Percentiles rank a stretch among this genome's conserved stretches.
These are phyloP conservation scores for Hymenotorrendiella dingleyae DNA, from an alignment of 2,329 filamentous ascomycete genomes.

Conservation along the genomic window DNA sequence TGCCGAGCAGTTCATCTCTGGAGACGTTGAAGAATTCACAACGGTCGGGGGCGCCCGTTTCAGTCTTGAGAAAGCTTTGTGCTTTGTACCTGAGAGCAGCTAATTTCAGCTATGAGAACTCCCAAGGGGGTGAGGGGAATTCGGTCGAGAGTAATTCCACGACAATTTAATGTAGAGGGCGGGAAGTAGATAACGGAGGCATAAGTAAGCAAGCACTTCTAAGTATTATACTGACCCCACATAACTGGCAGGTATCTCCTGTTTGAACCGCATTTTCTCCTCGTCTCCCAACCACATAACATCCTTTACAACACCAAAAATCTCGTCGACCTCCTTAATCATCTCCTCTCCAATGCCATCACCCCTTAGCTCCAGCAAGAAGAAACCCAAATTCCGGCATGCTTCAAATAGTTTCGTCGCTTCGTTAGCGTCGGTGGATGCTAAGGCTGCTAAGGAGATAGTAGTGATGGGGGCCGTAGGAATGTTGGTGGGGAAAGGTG, in stretches of 20 bases:
- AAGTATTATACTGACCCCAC: constrained; percentile 35
- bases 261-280: constrained; percentile 45
- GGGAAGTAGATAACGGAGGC: no score
- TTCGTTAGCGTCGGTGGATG: constrained; percentile 13
- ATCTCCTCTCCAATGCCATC: constrained; percentile 18
- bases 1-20: constrained; percentile 26
- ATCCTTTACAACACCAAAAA: constrained; percentile 18
- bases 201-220: no score
- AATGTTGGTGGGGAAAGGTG: constrained; percentile 5
- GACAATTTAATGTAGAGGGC: no score
- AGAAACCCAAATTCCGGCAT: constrained; percentile 24
- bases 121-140: no score
- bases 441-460: constrained; percentile 16
- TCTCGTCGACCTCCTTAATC: constrained; percentile 14
- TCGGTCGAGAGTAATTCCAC: constrained; percentile 8
- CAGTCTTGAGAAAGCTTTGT: constrained; percentile 13
- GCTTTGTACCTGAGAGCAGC: not conserved
- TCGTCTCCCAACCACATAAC: constrained; percentile 36
- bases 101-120: no score
- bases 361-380: constrained; percentile 22
- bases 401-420: constrained; percentile 17
- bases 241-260: not conserved
- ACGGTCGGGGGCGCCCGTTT: not conserved
- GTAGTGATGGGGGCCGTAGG: constrained; percentile 21
- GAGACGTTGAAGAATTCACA: constrained; percentile 13